Base-by-base conservation (phyloP, 2,329 filamentous ascomycete genomes). In the Eutypella sp. region DNA sequence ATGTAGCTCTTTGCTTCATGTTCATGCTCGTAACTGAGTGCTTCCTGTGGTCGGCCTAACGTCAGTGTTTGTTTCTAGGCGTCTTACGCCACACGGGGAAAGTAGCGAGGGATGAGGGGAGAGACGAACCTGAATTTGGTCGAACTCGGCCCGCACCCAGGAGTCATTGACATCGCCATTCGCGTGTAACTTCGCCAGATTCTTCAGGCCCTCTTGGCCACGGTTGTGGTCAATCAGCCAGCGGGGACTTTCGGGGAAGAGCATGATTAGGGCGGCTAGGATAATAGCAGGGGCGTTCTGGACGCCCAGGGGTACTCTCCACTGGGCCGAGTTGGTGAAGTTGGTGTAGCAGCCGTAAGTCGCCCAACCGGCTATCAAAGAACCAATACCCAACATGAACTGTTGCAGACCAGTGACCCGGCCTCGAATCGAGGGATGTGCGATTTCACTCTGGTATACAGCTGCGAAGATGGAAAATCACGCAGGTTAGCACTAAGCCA, bases 311-410 rank as follows among this genome's bases (percentile, higher is more conserved):
- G 76, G 75, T 18, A 85, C 66, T 19, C 81, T 74, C 82, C 82
- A 67, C 36, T 66, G 64, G 3, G 46, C 57, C 19, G 55, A 48
- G 47, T 57, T 52, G 18, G 40, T 53, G 13, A 67, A 59, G 33
- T 60, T 61, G 10, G 52, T 58, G 38, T 62, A 64, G 29, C 54
- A 59, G 38, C 82, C 87, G 50, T 83, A 92, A 0, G 81, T 82
- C 40, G 87, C 80, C 86, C 87, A 90, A 0, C 81, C 75, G 0
- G 88, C 87, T 15, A 82, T 68, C 2, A 93, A 75, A 15, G 85
- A 72, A 46, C 88, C 88, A 23, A 92, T 78, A 1, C 87, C 87
- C 42, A 92, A 64, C 86, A 91, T 91, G 60, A 91, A 90, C 57
- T 91, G 87, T 63, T 91, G 87, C 3, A 92, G 71, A 24, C 81